Evolutionary conservation across 768 basidiomycete species (phyloP).

Genomic region (Hydnomerulius pinastri): DNA sequence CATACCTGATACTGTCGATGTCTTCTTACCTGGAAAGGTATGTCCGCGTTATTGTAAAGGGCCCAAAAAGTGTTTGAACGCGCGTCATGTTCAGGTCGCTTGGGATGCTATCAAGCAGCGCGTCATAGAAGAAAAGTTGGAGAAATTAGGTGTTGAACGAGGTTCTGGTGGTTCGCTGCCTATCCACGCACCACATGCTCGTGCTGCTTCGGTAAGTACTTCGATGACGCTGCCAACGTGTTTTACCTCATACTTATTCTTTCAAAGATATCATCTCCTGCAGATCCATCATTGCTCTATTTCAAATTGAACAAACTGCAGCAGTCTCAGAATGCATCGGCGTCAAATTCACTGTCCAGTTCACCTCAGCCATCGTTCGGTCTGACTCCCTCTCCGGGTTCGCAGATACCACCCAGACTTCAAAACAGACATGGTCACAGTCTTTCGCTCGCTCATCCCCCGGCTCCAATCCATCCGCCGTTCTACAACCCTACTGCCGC

Average conservation of each 20-base stretch:
- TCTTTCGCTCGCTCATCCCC: slow-evolving; percentile 68
- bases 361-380: slow-evolving; percentile 66
- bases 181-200: slow-evolving; percentile 74
- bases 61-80: slow-evolving; percentile 7
- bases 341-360: slow-evolving; percentile 53
- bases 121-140: slow-evolving; percentile 79
- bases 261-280: slow-evolving; percentile 83
- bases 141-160: slow-evolving; percentile 77
- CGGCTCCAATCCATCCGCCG: slow-evolving; percentile 35
- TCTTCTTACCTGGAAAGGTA: slow-evolving; percentile 83
- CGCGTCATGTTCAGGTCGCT: slow-evolving; percentile 47
- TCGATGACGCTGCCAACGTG: slow-evolving; percentile 22
- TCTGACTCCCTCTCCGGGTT: slow-evolving; percentile 54
- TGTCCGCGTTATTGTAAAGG: slow-evolving; percentile 18
- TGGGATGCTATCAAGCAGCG: slow-evolving; percentile 75
- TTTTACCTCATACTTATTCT: slow-evolving; percentile 6
- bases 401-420: slow-evolving; percentile 38
- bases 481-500: slow-evolving; percentile 40
- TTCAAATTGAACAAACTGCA: slow-evolving; percentile 87
- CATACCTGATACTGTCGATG: slow-evolving; percentile 72
- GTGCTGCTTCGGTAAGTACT: slow-evolving; percentile 77
- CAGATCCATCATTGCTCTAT: slow-evolving; percentile 77
- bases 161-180: slow-evolving; percentile 52
- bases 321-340: slow-evolving; percentile 58
- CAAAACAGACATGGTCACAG: slow-evolving; percentile 70